These are phyloP conservation scores for Apiotrichum gracile DNA, from an alignment of 1,284 basidiomycete species.

Conservation along the genomic window DNA sequence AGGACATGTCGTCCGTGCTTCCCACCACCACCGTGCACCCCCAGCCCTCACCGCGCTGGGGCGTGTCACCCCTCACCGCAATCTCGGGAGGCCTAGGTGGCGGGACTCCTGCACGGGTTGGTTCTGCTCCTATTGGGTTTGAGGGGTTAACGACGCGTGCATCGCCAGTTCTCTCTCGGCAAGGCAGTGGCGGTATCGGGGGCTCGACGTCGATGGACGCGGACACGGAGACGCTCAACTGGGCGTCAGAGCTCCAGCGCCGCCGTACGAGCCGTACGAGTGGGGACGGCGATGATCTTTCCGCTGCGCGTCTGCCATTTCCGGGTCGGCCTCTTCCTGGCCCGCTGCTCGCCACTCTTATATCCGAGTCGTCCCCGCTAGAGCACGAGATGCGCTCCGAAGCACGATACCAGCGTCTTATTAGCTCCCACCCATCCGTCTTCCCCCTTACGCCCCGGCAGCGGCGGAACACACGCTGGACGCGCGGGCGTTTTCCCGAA, in stretches of 20 bases:
- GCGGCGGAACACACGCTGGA: constrained; percentile 21
- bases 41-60: constrained; percentile 25
- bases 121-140: constrained; percentile 28
- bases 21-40: background rate
- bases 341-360: constrained; percentile 38
- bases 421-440: constrained; percentile 35
- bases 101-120: constrained; percentile 19
- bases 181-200: background rate
- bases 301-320: constrained; percentile 14
- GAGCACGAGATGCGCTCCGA: constrained; percentile 46
- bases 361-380: constrained; percentile 37
- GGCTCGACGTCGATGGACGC: no score
- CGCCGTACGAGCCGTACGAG: background rate
- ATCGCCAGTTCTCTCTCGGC: constrained; percentile 18
- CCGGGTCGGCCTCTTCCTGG: constrained; percentile 36
- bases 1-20: background rate
- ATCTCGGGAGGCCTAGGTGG: background rate
- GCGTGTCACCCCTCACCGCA: constrained; percentile 8
- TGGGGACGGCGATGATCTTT: background rate
- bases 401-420: constrained; percentile 36
- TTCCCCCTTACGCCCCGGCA: constrained; percentile 38
- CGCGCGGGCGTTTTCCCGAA: constrained; percentile 42
- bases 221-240: background rate
- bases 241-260: background rate
- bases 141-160: constrained; percentile 32